Conservation (phyloP, 371 early-diverging fungal genomes). For the Lichtheimia hyalospora region DNA sequence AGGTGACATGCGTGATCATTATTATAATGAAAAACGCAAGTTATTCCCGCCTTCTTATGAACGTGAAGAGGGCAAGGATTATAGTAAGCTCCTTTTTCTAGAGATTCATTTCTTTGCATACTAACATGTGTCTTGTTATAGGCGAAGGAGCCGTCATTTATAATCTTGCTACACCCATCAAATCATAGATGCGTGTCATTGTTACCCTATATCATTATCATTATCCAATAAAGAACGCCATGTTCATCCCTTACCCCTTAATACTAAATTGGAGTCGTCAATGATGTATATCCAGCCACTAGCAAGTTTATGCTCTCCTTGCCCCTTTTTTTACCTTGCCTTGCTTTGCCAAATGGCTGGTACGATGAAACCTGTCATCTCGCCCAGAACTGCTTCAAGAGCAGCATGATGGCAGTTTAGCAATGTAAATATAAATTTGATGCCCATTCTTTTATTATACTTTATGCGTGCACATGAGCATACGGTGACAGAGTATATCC, state of each 20-base stretch:
- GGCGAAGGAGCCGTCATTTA: slow-evolving; percentile 21
- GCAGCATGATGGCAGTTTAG: too few species aligned
- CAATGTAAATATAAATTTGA: too few species aligned
- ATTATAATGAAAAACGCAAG: slow-evolving; percentile 53
- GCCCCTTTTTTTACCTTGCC: too few species aligned
- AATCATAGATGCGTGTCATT: slow-evolving; percentile 2
- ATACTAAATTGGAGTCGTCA: too few species aligned
- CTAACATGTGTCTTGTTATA: neutral
- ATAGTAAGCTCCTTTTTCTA: slow-evolving; percentile 31
- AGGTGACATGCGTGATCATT: slow-evolving; percentile 56
- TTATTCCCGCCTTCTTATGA: slow-evolving; percentile 58
- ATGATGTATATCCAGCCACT: neutral
- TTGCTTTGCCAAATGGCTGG: too few species aligned
- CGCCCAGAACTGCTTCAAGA: too few species aligned
- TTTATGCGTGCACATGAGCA: too few species aligned
- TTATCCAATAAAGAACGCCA: neutral
- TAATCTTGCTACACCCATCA: slow-evolving; percentile 22
- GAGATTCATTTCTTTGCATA: neutral
- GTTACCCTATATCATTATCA: neutral
- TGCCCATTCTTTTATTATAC: too few species aligned
- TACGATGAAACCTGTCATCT: too few species aligned
- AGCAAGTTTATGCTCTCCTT: too few species aligned
- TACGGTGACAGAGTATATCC: too few species aligned
- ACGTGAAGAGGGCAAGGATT: slow-evolving; percentile 49
- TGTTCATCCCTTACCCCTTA: neutral